These are phyloP conservation scores for Cichorium intybus DNA, from an alignment of 140 eudicot species.

Conservation along the genomic window DNA sequence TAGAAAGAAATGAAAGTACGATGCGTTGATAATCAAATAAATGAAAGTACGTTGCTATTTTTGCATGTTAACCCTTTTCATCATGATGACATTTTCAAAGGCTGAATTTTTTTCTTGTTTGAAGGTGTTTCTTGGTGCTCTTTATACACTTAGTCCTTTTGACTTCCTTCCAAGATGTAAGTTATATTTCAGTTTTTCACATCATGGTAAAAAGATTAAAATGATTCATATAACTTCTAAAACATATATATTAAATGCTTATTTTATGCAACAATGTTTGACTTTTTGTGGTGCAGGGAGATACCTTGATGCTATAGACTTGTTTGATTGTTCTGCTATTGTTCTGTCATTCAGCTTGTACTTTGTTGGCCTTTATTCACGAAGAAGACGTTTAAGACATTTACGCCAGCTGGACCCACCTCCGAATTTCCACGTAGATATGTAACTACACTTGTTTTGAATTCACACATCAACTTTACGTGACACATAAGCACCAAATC, in stretches of 20 bases:
- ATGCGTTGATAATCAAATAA: too few species aligned
- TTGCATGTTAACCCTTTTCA: too few species aligned
- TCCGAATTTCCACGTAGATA: slow-evolving; percentile 21
- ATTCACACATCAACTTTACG: not conserved
- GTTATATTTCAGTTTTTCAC: slow-evolving; percentile 16
- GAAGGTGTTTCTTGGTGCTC: slow-evolving; percentile 61
- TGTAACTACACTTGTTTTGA: not conserved
- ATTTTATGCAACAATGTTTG: not conserved
- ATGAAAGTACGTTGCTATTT: too few species aligned
- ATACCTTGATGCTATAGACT: slow-evolving; percentile 45
- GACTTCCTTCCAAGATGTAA: slow-evolving; percentile 69
- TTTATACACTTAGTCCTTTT: slow-evolving; percentile 59
- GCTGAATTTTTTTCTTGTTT: slow-evolving; percentile 18
- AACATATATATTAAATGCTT: too few species aligned
- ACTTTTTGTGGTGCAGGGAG: slow-evolving; percentile 46
- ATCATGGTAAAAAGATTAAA: not conserved
- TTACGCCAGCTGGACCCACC: slow-evolving; percentile 50
- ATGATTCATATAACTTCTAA: not conserved
- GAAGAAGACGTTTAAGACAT: slow-evolving; percentile 40
- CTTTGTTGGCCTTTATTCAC: slow-evolving; percentile 44
- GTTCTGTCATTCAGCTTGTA: slow-evolving; percentile 44
- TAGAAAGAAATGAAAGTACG: too few species aligned
- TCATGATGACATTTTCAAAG: not conserved
- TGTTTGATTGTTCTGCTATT: slow-evolving; percentile 55
- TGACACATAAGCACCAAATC: not conserved